Percentiles rank a stretch among this genome's conserved stretches.
These are phyloP conservation scores for Ophiostoma angusticollis DNA, from an alignment of 2,329 filamentous ascomycete species.

Conservation along the genomic window DNA sequence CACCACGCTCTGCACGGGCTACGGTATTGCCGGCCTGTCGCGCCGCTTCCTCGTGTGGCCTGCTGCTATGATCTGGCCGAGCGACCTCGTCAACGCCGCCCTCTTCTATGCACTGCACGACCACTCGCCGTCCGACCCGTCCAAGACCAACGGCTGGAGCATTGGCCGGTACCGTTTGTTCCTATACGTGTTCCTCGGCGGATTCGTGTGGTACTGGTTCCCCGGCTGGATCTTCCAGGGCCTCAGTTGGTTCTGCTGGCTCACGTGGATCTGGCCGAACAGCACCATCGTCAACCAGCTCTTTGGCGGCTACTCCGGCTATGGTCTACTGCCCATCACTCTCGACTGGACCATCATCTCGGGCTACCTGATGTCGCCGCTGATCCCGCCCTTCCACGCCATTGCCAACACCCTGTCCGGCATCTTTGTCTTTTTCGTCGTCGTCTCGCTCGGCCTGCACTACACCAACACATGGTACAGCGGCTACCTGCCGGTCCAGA, in stretches of 20 bases:
- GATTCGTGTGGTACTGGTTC: slow-evolving; percentile 43
- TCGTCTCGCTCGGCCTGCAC: slow-evolving; percentile 45
- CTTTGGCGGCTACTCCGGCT: slow-evolving; percentile 30
- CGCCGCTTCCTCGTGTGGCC: slow-evolving; percentile 48
- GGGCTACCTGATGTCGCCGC: slow-evolving; percentile 35
- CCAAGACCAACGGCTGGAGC: slow-evolving; percentile 44
- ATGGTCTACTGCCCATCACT: slow-evolving; percentile 25
- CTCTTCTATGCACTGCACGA: slow-evolving; percentile 56
- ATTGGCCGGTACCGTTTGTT: slow-evolving; percentile 54
- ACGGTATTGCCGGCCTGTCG: slow-evolving; percentile 47
- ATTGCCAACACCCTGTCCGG: slow-evolving; percentile 42
- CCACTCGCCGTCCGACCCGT: slow-evolving; percentile 37
- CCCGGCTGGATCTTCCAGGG: slow-evolving; percentile 43
- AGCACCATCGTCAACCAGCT: slow-evolving; percentile 32
- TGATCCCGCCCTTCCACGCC: slow-evolving; percentile 41
- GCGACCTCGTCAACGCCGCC: slow-evolving; percentile 45
- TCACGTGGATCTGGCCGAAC: slow-evolving; percentile 35
- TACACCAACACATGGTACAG: slow-evolving; percentile 44
- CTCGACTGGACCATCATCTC: slow-evolving; percentile 30
- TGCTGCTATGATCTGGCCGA: slow-evolving; percentile 53
- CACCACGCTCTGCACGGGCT: slow-evolving; percentile 50
- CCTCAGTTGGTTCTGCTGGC: slow-evolving; percentile 30
- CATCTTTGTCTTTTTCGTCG: slow-evolving; percentile 40
- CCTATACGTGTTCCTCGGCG: slow-evolving; percentile 38
- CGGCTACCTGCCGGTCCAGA: slow-evolving; percentile 49